Evolutionary conservation across 164 flowering plant genomes (phyloP).

Genomic region (Paratinospora sagittata): DNA sequence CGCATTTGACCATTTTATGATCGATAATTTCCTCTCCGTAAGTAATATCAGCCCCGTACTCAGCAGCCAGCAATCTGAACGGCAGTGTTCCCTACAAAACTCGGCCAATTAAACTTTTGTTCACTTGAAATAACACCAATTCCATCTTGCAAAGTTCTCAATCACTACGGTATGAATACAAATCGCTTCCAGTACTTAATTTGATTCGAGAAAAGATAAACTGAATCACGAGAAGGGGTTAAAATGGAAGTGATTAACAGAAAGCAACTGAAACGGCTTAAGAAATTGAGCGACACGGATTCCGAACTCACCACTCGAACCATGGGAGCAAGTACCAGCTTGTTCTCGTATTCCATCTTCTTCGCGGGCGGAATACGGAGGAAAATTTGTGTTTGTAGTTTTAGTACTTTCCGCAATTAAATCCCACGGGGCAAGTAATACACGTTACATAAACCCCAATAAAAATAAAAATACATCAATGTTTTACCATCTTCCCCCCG

Average conservation of each 20-base stretch:
- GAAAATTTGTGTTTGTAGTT: too few species aligned
- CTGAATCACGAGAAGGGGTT: background rate
- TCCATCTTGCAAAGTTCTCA: background rate
- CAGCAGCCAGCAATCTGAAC: slow-evolving; percentile 67
- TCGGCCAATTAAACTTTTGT: background rate
- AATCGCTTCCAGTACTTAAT: background rate
- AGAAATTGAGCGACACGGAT: background rate
- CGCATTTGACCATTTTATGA: slow-evolving; percentile 78
- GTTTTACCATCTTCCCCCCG: too few species aligned
- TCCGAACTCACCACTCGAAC: slow-evolving; percentile 80
- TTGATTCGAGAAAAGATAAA: background rate
- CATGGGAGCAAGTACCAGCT: slow-evolving; percentile 92
- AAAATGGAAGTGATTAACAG: background rate
- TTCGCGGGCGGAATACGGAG: background rate
- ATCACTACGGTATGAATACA: too few species aligned
- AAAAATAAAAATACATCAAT: too few species aligned
- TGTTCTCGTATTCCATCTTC: slow-evolving; percentile 74
- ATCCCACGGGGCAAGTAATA: too few species aligned
- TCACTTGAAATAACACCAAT: background rate
- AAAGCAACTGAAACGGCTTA: background rate
- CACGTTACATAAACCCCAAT: too few species aligned
- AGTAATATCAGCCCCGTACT: slow-evolving; percentile 89
- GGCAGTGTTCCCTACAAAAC: slow-evolving; percentile 71
- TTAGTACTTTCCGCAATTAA: too few species aligned
- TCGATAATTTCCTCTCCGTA: slow-evolving; percentile 95